Evolutionary conservation across 2,329 filamentous ascomycete genomes (phyloP), one percentile per base, ranked within the genome.

Genomic region (Fusarium sacchari): DNA sequence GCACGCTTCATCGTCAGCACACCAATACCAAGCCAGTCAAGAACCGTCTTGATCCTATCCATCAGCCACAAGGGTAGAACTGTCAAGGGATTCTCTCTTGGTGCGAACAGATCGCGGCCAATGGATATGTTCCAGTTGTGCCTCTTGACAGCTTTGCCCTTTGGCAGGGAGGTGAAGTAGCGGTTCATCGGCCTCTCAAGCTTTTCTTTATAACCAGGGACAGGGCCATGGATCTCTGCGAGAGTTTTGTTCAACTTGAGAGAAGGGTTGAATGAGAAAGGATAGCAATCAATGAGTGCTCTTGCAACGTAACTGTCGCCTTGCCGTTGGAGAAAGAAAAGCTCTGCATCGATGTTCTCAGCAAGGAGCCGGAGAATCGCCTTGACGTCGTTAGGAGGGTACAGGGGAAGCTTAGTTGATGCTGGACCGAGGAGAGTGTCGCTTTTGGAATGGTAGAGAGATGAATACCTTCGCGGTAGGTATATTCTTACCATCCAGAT

Each of bases 41-140:
- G 12, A 8, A 20, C 9, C 2, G 7, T 15, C 1, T 20, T 56
- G 22, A 56, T 32, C 36, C 22, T 24, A 0, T 6, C 36, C 52
- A 56, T 56, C 26, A 56, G 1, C 36, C 52, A 42, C 20, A 56
- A 2, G 3, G 36, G 36, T 0, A 56, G 1, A 24, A 56, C 6
- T 14, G 36, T 56, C 26, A 42, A 42, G 4, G 52, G 36, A 6
- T 56, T 56, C 6, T 55, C 36, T 8, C 15, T 18, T 4, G 36
- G 15, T 11, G 3, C 26, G 0, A 55, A 55, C 3, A 55, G 52
- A 0, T 42, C 26, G 4, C 26, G 24, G 0, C 17, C 36, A 0
- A 55, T n/a, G 1, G 52, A 30, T 15, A 55, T 55, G 36, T 42
- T 55, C 52, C 52, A 55, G 12, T 55, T 55, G 52, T 55, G 36